Base-by-base conservation (phyloP, 441 rosid genomes). In the Aquilaria agallochum region DNA sequence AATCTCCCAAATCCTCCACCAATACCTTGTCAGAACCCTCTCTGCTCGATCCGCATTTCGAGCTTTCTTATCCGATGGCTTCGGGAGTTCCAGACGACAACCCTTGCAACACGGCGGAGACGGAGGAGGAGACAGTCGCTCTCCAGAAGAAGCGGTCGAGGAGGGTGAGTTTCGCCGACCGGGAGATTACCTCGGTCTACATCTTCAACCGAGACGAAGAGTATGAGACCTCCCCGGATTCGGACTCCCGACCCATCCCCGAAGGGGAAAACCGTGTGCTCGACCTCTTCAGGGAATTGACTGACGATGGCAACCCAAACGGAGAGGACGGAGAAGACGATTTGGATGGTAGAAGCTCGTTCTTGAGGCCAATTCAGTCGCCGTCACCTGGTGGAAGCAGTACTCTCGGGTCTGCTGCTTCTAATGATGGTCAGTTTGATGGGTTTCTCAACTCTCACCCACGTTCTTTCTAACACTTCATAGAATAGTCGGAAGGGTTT, bases 101-200 rank as follows among this genome's bases (percentile, higher is more conserved):
- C 32, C 72, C 76, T 73, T 71, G 72, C 81, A 76, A 68, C 63
- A 71, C 78, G 0, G 76, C 77, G 57, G 85, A 73, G 50, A 86
- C 96, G 13, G 96, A 83, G 51, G 92, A 85, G 50, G 96, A 87
- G 69, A 81, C 88, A 20, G 50, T 83, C 44, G 97, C 95, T 0
- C 75, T 78, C 33, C 72, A 76, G 32, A 74, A 74, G 73, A 90
- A 87, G 66, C 92, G 95, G 12, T 72, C 80, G 47, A 83, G 98
- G 63, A 89, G 96, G 53, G 98, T 93, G 62, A 87, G 98, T 83
- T 93, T 93, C 59, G 98, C 95, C n/a, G 96, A 93, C 80, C 74
- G 85, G 7, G 96, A 93, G 67, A 88, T 93, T 53, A 90, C 98
- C 33, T 88, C 98, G 63, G 85, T 90, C 61, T 96, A 90, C 78